Evolutionary conservation across 2,329 filamentous ascomycete genomes (phyloP).

Genomic region (Cadophora sp.): DNA sequence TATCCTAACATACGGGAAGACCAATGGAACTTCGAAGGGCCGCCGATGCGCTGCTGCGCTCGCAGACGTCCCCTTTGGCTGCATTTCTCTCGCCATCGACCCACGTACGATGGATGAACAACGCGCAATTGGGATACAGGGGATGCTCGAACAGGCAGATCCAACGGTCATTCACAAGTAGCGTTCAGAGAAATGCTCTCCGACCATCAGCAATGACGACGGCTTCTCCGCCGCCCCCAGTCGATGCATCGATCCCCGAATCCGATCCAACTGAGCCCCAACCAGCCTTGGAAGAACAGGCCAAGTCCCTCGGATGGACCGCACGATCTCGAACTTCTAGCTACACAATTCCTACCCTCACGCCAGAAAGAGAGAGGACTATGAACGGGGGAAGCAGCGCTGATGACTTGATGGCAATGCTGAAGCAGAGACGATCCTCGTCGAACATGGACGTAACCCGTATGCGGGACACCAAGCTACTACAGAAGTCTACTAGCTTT

Average conservation of each 20-base stretch:
- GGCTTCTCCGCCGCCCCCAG: conserved; percentile 10
- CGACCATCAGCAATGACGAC: conserved; percentile 17
- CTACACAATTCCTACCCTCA: background rate
- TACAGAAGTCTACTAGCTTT: background rate
- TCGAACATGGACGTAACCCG: conserved; percentile 11
- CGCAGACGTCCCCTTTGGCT: conserved; percentile 39
- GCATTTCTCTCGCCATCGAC: conserved; percentile 40
- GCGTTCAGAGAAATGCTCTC: conserved; percentile 21
- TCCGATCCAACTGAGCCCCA: conserved; percentile 5
- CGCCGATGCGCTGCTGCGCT: conserved; percentile 43
- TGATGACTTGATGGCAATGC: conserved; percentile 1
- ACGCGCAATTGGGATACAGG: conserved; percentile 29
- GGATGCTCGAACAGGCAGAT: conserved; percentile 14
- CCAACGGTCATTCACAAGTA: conserved; percentile 26
- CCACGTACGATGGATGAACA: conserved; percentile 32
- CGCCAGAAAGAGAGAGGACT: conserved; percentile 5
- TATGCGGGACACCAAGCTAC: background rate
- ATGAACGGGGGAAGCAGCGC: conserved; percentile 18
- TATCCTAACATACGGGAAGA: conserved; percentile 28
- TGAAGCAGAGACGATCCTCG: background rate
- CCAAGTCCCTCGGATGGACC: conserved; percentile 20
- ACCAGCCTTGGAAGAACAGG: background rate
- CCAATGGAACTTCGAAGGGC: conserved; percentile 47
- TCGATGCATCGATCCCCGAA: conserved; percentile 5
- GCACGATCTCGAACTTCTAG: background rate